phyloP scores from a whole-genome alignment of 345 rosid species.

The Crucihimalaya himalaica region DNA sequence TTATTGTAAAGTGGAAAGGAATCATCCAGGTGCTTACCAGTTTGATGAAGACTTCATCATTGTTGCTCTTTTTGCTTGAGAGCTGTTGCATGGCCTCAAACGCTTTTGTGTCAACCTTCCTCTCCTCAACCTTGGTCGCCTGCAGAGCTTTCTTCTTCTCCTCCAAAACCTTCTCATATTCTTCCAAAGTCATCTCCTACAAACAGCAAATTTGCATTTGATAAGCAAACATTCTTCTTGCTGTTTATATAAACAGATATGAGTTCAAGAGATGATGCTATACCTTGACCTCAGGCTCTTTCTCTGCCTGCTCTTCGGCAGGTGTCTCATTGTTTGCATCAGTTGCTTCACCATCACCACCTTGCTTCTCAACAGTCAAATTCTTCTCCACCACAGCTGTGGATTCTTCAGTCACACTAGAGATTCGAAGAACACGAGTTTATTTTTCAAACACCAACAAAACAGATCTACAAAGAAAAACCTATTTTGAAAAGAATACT shows the following conservation, averaged over 20 bases:
- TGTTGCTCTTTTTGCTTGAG: constrained; percentile 60
- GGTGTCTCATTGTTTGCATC: constrained; percentile 53
- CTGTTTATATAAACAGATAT: not conserved
- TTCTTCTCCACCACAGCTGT: constrained; percentile 54
- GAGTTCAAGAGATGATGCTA: not conserved
- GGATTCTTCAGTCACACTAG: constrained; percentile 69
- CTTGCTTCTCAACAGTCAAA: constrained; percentile 57
- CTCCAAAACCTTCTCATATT: constrained; percentile 76
- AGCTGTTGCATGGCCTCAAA: constrained; percentile 74
- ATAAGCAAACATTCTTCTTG: not conserved
- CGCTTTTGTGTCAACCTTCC: constrained; percentile 64
- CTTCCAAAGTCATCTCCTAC: constrained; percentile 88
- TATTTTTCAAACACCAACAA: not conserved
- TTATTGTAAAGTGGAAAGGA: not conserved
- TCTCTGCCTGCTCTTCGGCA: constrained; percentile 39
- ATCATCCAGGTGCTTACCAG: constrained; percentile 44
- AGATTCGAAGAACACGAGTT: not conserved
- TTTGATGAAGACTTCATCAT: constrained; percentile 61
- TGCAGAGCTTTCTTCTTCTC: constrained; percentile 68
- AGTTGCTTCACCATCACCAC: constrained; percentile 58
- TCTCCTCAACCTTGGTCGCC: constrained; percentile 58
- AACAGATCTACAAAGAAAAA: not conserved
- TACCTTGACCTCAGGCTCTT: constrained; percentile 64
- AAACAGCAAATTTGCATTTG: not conserved
- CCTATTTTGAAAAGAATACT: constrained; percentile 24